Percentiles rank a stretch among this genome's conserved stretches.
These are phyloP conservation scores for Pythium brachiatum DNA, from an alignment of 352 stramenopile species.

Conservation along the genomic window DNA sequence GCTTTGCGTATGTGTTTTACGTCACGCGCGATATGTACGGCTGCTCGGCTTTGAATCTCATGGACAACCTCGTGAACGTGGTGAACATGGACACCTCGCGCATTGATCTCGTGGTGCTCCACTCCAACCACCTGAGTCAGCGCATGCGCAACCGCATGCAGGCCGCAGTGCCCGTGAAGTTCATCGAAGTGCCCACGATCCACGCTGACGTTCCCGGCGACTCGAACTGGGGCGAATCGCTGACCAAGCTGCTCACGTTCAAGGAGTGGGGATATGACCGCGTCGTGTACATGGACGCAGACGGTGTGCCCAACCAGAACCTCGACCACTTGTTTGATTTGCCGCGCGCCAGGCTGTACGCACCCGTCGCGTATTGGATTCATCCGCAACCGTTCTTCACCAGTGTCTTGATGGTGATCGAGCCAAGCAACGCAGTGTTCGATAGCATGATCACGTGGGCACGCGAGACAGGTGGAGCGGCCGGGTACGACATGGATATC, in stretches of 20 bases:
- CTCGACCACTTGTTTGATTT: constrained; percentile 31
- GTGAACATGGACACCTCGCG: constrained; percentile 17
- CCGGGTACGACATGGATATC: constrained; percentile 33
- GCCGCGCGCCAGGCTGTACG: constrained; percentile 13
- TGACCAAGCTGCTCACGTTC: constrained; percentile 36
- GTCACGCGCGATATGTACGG: constrained; percentile 26
- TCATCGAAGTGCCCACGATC: constrained; percentile 22
- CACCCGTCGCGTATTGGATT: constrained; percentile 25
- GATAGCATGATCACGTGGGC: constrained; percentile 21
- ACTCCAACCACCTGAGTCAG: constrained; percentile 8
- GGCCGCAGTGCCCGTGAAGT: constrained; percentile 1
- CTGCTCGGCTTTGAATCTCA: constrained; percentile 27
- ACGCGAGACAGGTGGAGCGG: constrained; percentile 6
- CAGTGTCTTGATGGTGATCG: constrained; percentile 26
- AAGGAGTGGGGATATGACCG: constrained; percentile 35
- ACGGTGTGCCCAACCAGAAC: constrained; percentile 26
- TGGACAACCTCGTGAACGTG: constrained; percentile 16
- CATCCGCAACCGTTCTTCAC: constrained; percentile 29
- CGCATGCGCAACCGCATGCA: constrained; percentile 8
- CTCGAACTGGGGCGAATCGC: constrained; percentile 22
- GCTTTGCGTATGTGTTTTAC: constrained; percentile 34
- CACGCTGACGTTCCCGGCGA: constrained; percentile 6
- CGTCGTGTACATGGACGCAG: constrained; percentile 33
- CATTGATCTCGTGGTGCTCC: constrained; percentile 31
- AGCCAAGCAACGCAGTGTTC: constrained; percentile 20